Percentiles rank a stretch among this genome's conserved stretches.
Evolutionary conservation across 352 stramenopile species (phyloP).

Genomic region (Phytophthora pini): DNA sequence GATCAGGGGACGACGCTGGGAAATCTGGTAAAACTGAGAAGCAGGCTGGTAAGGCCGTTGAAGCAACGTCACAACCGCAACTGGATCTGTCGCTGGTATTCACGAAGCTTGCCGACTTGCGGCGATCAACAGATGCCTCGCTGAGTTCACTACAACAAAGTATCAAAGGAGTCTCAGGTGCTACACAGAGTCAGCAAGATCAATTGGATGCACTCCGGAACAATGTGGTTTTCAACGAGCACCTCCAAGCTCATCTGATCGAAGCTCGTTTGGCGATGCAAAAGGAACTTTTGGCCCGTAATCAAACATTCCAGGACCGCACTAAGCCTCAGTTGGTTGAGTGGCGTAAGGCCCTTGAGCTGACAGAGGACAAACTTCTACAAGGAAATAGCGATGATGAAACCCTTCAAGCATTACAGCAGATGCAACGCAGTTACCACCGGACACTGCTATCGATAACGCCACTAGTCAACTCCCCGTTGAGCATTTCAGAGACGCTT

Average conservation of each 20-base stretch:
- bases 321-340: conserved; percentile 71
- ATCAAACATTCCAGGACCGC: conserved; percentile 73
- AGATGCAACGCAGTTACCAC: conserved; percentile 69
- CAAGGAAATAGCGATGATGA: conserved; percentile 64
- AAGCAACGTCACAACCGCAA: conserved; percentile 31
- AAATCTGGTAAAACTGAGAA: conserved; percentile 22
- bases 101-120: conserved; percentile 77
- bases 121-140: conserved; percentile 63
- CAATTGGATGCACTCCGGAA: conserved; percentile 66
- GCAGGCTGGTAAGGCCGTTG: conserved; percentile 4
- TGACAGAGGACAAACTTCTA: conserved; percentile 69
- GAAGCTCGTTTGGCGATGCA: conserved; percentile 64
- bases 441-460: conserved; percentile 66
- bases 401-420: conserved; percentile 63
- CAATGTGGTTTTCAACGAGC: conserved; percentile 58
- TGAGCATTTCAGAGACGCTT: conserved; percentile 64
- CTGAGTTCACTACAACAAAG: conserved; percentile 61
- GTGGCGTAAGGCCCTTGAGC: conserved; percentile 68
- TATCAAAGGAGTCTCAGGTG: conserved; percentile 47
- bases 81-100: conserved; percentile 85
- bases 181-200: conserved; percentile 51
- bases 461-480: conserved; percentile 62
- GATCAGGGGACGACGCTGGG: conserved; percentile 8
- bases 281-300: conserved; percentile 73
- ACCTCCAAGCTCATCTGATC: conserved; percentile 62